Evolutionary conservation across 2,329 filamentous ascomycete genomes (phyloP), one percentile per base, ranked within the genome.

Genomic region (Phoma sp.): DNA sequence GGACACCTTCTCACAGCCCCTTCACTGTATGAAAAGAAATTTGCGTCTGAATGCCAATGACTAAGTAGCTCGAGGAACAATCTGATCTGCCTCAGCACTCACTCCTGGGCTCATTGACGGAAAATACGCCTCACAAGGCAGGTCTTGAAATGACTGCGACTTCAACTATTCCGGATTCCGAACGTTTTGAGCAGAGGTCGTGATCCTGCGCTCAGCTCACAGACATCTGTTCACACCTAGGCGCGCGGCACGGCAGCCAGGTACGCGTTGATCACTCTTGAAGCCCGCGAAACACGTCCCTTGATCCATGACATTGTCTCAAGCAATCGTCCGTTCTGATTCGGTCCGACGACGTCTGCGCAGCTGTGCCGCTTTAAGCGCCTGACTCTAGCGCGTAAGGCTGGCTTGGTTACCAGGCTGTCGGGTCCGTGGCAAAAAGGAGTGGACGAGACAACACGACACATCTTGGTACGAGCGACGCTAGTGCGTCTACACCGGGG

Each of bases 361-460:
- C 48, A 42, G 34, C 50, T 54, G 43, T 53, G 55, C 50, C 55
- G 55, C 50, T n/a, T 18, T 53, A 57, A 49, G 55, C 55, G 55
- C 55, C 50, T 30, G 5, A 28, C 38, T 33, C 39, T 53, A 57
- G 55, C 45, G 54, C 29, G 30, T 30, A 50, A 51, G 49, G 48
- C 49, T 57, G 49, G 30, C 46, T 53, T 54, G 39, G 34, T 21
- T 11, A 42, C 55, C 55, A 37, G 33, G 29, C 33, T 38, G 47
- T 26, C 42, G 52, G 52, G 36, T 50, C 32, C 23, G 20, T 18
- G 23, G 47, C 46, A 10, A 42, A 56, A 56, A 47, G 45, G 33
- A 54, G 33, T 54, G 45, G 46, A 49, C 14, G 32, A 53, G n/a
- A 42, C 10, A 20, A 23, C n/a, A 28, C 50, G 39, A 28, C 21